Percentiles rank a stretch among this genome's conserved stretches.
Conservation (phyloP, 2,329 filamentous ascomycete species). For the Fusarium tupiense region DNA sequence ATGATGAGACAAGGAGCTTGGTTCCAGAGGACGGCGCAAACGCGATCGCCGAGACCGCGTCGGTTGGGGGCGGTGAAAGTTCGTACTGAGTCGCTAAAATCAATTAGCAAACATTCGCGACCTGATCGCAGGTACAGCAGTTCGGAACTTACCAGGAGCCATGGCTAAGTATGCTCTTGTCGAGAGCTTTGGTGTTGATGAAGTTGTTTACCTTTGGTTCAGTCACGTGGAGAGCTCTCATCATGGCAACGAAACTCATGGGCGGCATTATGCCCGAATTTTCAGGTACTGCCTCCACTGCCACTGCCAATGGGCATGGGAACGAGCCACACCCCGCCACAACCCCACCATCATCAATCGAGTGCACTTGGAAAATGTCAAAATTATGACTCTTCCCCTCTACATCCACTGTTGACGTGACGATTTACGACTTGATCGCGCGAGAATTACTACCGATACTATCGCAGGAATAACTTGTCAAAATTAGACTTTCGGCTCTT, state of each 20-base stretch:
- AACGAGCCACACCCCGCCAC: conserved; percentile 51
- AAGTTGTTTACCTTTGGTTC: conserved; percentile 50
- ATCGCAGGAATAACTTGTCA: neutral
- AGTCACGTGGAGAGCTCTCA: conserved; percentile 49
- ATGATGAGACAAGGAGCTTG: conserved; percentile 89
- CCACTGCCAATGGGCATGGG: neutral
- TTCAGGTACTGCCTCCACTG: conserved; percentile 40
- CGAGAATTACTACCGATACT: conserved; percentile 20
- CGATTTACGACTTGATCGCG: conserved; percentile 39
- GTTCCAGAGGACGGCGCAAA: conserved; percentile 83
- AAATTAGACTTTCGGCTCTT: conserved; percentile 19
- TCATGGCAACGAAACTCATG: conserved; percentile 25
- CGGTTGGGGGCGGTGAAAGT: conserved; percentile 81
- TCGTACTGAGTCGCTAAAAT: conserved; percentile 77
- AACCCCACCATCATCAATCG: conserved; percentile 51
- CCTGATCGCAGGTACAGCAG: neutral
- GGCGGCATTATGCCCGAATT: conserved; percentile 44
- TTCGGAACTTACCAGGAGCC: conserved; percentile 53
- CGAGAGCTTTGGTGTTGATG: conserved; percentile 24
- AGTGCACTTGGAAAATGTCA: conserved; percentile 52
- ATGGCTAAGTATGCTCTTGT: conserved; percentile 44
- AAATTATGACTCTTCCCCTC: conserved; percentile 55
- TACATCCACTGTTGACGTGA: conserved; percentile 34
- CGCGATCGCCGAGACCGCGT: conserved; percentile 86
- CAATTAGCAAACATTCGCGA: conserved; percentile 28